Percentiles rank a stretch among this genome's conserved stretches.
These are phyloP conservation scores for Apiotrichum akiyoshidainum DNA, from an alignment of 1,284 basidiomycete genomes.

Conservation along the genomic window DNA sequence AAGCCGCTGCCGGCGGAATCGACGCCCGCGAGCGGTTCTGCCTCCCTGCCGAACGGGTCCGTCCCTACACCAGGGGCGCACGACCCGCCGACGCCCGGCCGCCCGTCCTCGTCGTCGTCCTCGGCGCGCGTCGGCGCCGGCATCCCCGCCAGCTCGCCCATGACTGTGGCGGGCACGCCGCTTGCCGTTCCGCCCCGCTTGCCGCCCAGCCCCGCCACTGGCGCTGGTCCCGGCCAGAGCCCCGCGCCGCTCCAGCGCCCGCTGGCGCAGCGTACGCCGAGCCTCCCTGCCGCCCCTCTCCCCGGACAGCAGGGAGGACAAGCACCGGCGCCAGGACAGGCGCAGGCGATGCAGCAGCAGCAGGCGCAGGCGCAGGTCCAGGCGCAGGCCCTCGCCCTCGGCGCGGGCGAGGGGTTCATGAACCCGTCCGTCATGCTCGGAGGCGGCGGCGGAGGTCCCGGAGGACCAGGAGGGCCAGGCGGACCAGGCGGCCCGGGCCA, in stretches of 20 bases:
- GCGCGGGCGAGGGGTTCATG: slow-evolving; percentile 1
- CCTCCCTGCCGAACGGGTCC: neutral
- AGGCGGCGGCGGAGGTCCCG: neutral
- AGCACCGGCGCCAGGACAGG: slow-evolving; percentile 1
- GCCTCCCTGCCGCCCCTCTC: neutral
- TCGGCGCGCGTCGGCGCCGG: neutral
- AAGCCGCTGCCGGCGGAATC: neutral
- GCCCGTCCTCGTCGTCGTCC: neutral
- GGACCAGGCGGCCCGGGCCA: neutral
- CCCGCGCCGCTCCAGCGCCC: neutral
- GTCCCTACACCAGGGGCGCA: neutral
- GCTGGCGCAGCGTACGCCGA: neutral
- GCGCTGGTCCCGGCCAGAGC: neutral
- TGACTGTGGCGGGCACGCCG: neutral
- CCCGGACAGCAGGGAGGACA: neutral
- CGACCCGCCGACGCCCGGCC: neutral
- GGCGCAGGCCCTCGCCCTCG: slow-evolving; percentile 13
- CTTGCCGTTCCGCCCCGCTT: no score
- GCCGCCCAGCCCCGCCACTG: neutral
- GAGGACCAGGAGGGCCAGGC: neutral
- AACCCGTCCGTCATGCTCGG: slow-evolving; percentile 8
- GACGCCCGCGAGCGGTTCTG: neutral
- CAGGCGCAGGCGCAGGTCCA: slow-evolving; percentile 10
- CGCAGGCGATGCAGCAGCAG: slow-evolving; percentile 1
- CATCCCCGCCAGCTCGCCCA: neutral